Conservation (phyloP, 2,329 filamentous ascomycete genomes). For the Chrysoporthe deuterocubensis region DNA sequence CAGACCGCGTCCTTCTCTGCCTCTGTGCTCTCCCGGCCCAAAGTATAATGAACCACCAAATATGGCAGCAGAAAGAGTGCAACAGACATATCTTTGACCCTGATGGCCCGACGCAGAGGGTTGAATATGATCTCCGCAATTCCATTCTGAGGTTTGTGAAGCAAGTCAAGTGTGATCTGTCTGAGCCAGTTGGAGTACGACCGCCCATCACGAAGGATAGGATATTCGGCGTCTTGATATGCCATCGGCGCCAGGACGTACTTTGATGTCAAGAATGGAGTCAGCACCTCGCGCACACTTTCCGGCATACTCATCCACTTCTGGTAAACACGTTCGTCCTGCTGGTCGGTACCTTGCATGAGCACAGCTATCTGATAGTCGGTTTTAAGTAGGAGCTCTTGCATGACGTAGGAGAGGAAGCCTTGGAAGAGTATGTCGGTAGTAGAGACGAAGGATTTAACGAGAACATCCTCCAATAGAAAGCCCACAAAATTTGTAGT, state of each 20-base stretch:
- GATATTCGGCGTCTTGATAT: conserved; percentile 67
- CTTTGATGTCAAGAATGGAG: conserved; percentile 83
- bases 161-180: conserved; percentile 77
- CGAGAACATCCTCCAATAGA: conserved; percentile 82
- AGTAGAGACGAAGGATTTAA: conserved; percentile 88
- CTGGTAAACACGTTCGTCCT: conserved; percentile 64
- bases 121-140: conserved; percentile 80
- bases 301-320: conserved; percentile 83
- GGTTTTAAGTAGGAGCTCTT: conserved; percentile 81
- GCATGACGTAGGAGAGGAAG: conserved; percentile 92
- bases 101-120: conserved; percentile 79
- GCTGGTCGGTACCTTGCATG: conserved; percentile 44
- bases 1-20: conserved; percentile 67
- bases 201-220: conserved; percentile 72
- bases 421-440: conserved; percentile 88
- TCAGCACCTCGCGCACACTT: conserved; percentile 77
- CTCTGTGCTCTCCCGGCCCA: conserved; percentile 67
- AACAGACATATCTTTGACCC: conserved; percentile 83
- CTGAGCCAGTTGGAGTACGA: conserved; percentile 83
- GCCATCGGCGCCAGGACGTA: conserved; percentile 73
- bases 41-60: conserved; percentile 78
- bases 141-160: conserved; percentile 75
- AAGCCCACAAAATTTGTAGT: conserved; percentile 85
- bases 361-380: conserved; percentile 66
- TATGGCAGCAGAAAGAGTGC: conserved; percentile 90